Evolutionary conservation across 202 grass and related monocot genomes (phyloP).

Genomic region (Setaria italica): DNA sequence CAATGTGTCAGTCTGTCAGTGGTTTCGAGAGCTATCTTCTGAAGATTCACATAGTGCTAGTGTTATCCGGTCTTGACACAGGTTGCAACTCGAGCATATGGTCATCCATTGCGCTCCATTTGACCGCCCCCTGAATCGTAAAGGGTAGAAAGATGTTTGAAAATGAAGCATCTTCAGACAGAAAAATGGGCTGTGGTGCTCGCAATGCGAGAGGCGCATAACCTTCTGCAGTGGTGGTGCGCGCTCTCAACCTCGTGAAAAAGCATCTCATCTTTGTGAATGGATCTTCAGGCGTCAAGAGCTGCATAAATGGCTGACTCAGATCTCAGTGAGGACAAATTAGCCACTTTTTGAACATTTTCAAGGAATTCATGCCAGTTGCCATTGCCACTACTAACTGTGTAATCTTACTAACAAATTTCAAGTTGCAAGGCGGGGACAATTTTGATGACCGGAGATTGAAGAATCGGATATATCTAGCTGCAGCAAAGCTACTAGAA

Average conservation of each 20-base stretch:
- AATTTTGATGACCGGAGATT: not conserved
- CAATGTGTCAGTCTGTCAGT: not conserved
- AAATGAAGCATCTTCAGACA: not conserved
- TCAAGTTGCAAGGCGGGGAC: not conserved
- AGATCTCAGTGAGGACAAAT: slow-evolving; percentile 27
- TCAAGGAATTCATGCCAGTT: not conserved
- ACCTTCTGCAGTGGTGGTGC: not conserved
- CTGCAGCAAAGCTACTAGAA: not conserved
- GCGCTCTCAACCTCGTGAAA: not conserved
- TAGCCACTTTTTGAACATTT: not conserved
- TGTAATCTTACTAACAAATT: not conserved
- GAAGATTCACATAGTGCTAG: slow-evolving; percentile 12
- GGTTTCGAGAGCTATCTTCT: not conserved
- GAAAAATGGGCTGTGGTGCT: not conserved
- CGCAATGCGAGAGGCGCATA: not conserved
- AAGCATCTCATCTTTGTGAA: slow-evolving; percentile 7
- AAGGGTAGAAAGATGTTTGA: not conserved
- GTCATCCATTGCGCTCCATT: not conserved
- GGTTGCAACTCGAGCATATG: not conserved
- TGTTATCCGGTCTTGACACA: not conserved
- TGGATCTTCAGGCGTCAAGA: not conserved
- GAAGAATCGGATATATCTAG: not conserved
- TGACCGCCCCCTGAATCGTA: not conserved
- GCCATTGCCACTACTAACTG: not conserved
- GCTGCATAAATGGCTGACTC: not conserved